phyloP scores from a whole-genome alignment of 1,284 basidiomycete species.

The Quambalaria eucalypti region DNA sequence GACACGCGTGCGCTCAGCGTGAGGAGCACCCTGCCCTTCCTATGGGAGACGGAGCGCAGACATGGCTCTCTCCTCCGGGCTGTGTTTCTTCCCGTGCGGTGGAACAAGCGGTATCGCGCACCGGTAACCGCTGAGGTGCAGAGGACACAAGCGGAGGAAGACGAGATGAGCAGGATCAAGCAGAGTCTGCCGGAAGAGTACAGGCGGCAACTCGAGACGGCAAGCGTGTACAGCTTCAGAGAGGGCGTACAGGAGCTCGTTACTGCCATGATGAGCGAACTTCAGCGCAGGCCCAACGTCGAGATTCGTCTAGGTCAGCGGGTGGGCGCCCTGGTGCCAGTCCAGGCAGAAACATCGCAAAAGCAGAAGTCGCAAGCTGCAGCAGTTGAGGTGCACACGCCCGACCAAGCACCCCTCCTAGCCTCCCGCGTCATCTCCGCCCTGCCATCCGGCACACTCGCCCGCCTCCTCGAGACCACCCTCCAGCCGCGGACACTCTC shows the following conservation, averaged over 20 bases:
- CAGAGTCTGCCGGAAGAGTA: not conserved
- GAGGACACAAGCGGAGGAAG: slow-evolving; percentile 10
- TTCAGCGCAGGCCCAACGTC: slow-evolving; percentile 56
- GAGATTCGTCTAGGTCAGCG: slow-evolving; percentile 53
- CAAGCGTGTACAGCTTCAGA: slow-evolving; percentile 69
- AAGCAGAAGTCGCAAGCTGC: not conserved
- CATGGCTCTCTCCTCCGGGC: slow-evolving; percentile 64
- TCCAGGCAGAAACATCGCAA: not conserved
- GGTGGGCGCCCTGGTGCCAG: slow-evolving; percentile 43
- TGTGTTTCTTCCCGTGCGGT: slow-evolving; percentile 49
- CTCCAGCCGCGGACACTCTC: slow-evolving; percentile 17
- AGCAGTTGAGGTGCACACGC: not conserved
- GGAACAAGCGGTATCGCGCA: slow-evolving; percentile 18
- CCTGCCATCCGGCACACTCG: slow-evolving; percentile 24
- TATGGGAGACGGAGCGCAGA: slow-evolving; percentile 65
- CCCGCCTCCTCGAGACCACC: slow-evolving; percentile 6
- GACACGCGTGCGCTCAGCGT: slow-evolving; percentile 69
- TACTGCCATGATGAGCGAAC: slow-evolving; percentile 53
- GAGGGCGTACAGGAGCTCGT: slow-evolving; percentile 69
- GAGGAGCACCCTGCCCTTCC: slow-evolving; percentile 63
- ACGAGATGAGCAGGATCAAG: slow-evolving; percentile 7
- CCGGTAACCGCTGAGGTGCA: slow-evolving; percentile 11
- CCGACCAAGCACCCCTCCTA: slow-evolving; percentile 52
- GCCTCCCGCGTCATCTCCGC: slow-evolving; percentile 47
- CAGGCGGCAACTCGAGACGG: slow-evolving; percentile 49